Base-by-base conservation (phyloP, 1,284 basidiomycete species). In the Rhodotorula sp. region DNA sequence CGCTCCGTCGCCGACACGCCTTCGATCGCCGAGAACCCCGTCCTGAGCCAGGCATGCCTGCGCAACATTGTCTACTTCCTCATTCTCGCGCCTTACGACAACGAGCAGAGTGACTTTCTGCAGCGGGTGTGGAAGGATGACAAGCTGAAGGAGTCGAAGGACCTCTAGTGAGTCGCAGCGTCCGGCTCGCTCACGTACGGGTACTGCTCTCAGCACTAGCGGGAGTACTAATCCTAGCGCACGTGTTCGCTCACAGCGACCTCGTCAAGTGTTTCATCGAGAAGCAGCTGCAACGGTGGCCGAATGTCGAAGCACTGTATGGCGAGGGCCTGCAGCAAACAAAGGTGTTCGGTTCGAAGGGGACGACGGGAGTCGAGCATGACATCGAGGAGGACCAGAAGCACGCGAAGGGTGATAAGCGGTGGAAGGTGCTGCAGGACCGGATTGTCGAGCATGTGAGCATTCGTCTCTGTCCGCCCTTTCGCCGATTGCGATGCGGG, bases 101-200 rank as follows among this genome's bases (percentile, higher is more conserved):
- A 99, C 80, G 96, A 99, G 81, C 96, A 99, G 81, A 92, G 89
- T 22, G 94, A 99, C 80, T 92, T 99, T 88, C 84, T 99, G 64
- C 89, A 97, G 77, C 89, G 93, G 76, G 84, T 96, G 36, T 92
- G 87, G 78, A 83, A 84, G 66, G 59, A 89, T 88, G 49, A 75
- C 57, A 68, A 71, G 39, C 81, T 98, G 55, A 83, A 86, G 69
- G 91, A 90, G 78, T 85, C 95, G 53, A 89, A 92, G 64, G 85
- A 94, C 62, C 90, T 96, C 78, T 89, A 89, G 94, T 96, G 77
- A 75, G 92, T 83, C 27, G 9, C 46, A 62, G 68, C n/a, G 51
- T 34, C 70, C 74, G 32, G n/a, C n/a, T n/a, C n/a, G n/a, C n/a
- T n/a, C n/a, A n/a, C n/a, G n/a, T n/a, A n/a, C n/a, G n/a, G n/a